Conservation (phyloP, 441 rosid species). For the Croton setiger region DNA sequence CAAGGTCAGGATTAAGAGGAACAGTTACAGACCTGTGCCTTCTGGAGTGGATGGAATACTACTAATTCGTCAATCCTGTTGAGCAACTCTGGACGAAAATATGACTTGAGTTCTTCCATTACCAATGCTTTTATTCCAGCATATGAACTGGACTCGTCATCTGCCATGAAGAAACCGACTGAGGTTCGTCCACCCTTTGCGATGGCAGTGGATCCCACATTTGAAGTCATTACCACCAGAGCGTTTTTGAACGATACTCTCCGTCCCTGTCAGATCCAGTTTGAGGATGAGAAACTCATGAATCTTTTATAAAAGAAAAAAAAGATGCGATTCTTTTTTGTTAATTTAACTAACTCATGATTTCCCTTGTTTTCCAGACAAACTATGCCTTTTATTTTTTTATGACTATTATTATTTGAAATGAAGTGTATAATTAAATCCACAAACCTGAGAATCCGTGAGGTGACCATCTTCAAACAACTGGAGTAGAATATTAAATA, state of each 20-base stretch:
- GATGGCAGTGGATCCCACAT: constrained; percentile 40
- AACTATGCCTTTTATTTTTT: neutral
- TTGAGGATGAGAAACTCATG: constrained; percentile 11
- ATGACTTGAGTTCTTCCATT: constrained; percentile 30
- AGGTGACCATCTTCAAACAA: constrained; percentile 56
- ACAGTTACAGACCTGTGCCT: constrained; percentile 66
- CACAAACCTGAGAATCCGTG: constrained; percentile 59
- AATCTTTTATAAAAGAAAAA: no score
- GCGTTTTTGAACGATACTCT: constrained; percentile 52
- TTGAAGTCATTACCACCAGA: constrained; percentile 52
- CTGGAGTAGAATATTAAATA: constrained; percentile 51
- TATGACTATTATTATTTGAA: neutral
- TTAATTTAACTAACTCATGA: neutral
- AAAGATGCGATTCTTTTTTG: no score
- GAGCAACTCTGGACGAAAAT: constrained; percentile 35
- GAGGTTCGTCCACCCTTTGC: constrained; percentile 31
- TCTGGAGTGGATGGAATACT: constrained; percentile 42
- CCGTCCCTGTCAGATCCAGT: constrained; percentile 38
- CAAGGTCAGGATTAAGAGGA: neutral
- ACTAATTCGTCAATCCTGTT: constrained; percentile 36
- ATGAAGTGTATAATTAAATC: neutral
- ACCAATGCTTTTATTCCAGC: constrained; percentile 32
- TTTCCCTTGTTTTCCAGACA: neutral
- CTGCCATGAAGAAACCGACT: constrained; percentile 56
- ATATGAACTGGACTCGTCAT: constrained; percentile 21